Conservation (phyloP, 2,329 filamentous ascomycete genomes). For the Elsinoe australis region DNA sequence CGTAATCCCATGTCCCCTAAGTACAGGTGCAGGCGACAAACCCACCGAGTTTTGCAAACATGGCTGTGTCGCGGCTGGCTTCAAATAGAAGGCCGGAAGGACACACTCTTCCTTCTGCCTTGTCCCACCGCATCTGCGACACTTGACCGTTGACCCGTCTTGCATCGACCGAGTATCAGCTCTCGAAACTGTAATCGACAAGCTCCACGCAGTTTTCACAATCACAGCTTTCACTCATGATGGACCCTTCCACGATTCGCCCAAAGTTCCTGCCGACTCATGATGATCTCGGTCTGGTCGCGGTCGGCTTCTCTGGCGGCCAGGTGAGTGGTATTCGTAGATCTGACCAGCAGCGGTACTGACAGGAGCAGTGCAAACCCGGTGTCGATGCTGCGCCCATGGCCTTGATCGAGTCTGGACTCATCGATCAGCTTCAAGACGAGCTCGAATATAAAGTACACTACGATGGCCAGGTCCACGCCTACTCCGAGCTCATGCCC, state of each 20-base stretch:
- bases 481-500: constrained; percentile 69
- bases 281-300: constrained; percentile 80
- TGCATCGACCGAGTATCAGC: background rate
- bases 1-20: constrained; percentile 16
- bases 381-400: constrained; percentile 87
- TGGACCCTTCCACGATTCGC: constrained; percentile 49
- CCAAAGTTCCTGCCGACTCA: constrained; percentile 73
- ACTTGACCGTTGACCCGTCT: constrained; percentile 5
- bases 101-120: constrained; percentile 1
- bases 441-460: constrained; percentile 85
- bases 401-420: constrained; percentile 79
- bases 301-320: constrained; percentile 92
- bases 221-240: constrained; percentile 19
- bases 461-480: constrained; percentile 75
- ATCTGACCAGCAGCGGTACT: background rate
- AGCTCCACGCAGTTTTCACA: background rate
- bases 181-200: background rate
- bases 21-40: constrained; percentile 18
- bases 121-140: background rate
- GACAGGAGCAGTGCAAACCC: constrained; percentile 61
- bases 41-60: constrained; percentile 12
- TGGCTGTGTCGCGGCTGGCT: constrained; percentile 4
- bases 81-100: background rate
- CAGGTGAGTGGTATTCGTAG: constrained; percentile 62
- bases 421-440: constrained; percentile 71